Conservation (phyloP, 2,329 filamentous ascomycete genomes). For the Trichoderma polysporum region DNA sequence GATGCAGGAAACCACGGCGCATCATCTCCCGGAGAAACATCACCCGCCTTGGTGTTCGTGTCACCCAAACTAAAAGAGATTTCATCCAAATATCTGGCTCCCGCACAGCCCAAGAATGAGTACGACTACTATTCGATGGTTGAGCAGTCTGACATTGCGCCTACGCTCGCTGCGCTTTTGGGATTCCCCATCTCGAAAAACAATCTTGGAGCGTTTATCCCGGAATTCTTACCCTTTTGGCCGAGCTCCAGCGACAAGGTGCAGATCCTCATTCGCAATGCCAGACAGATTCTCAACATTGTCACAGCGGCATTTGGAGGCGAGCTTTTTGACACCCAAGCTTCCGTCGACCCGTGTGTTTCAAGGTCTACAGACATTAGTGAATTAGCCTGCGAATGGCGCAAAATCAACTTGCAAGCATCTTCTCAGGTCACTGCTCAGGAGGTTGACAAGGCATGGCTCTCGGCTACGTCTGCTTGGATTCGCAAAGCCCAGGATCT, state of each 20-base stretch:
- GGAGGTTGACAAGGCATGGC: conserved; percentile 40
- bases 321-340: conserved; percentile 42
- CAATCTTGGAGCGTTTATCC: conserved; percentile 83
- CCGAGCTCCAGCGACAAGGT: conserved; percentile 50
- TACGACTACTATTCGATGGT: conserved; percentile 82
- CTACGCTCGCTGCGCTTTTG: conserved; percentile 81
- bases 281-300: conserved; percentile 74
- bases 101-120: conserved; percentile 61
- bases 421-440: conserved; percentile 25
- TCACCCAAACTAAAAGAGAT: conserved; percentile 74
- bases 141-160: conserved; percentile 93
- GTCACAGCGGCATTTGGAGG: conserved; percentile 68
- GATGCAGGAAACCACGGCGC: conserved; percentile 96
- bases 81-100: conserved; percentile 45
- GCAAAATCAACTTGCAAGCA: conserved; percentile 32
- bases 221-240: conserved; percentile 79
- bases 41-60: conserved; percentile 85
- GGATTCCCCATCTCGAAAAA: conserved; percentile 88
- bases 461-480: conserved; percentile 56
- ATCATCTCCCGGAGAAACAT: conserved; percentile 90
- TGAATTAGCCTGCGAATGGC: conserved; percentile 70
- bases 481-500: conserved; percentile 70
- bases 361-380: conserved; percentile 45
- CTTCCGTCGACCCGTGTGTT: conserved; percentile 39
- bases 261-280: conserved; percentile 74